Conservation (phyloP, 106 monocot species). For the Agapanthus africanus region DNA sequence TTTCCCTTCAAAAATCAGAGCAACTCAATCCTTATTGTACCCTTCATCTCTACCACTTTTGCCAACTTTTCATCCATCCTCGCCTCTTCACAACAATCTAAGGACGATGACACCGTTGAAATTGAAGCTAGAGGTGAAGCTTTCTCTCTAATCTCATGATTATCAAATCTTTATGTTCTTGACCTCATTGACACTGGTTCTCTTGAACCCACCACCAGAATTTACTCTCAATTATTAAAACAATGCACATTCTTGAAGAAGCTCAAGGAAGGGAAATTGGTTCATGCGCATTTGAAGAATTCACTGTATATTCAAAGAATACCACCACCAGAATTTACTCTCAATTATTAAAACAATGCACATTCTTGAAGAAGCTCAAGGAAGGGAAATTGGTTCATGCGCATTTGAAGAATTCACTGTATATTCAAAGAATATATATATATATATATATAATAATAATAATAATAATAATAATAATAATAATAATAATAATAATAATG, state of each 20-base stretch:
- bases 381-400: slow-evolving; percentile 16
- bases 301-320: slow-evolving; percentile 2
- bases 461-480: no score
- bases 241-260: slow-evolving; percentile 16
- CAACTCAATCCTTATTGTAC: not conserved
- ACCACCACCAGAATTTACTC: slow-evolving; percentile 16
- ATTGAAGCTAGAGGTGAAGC: not conserved
- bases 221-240: slow-evolving; percentile 14
- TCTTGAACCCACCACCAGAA: slow-evolving; percentile 8
- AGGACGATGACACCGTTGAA: not conserved
- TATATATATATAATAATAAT: no score
- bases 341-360: slow-evolving; percentile 10
- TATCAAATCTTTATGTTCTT: slow-evolving; percentile 10
- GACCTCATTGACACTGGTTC: slow-evolving; percentile 17
- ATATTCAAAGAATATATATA: no score
- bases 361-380: slow-evolving; percentile 12
- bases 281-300: slow-evolving; percentile 7
- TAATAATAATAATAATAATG: no score
- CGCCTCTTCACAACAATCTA: not conserved
- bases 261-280: slow-evolving; percentile 14
- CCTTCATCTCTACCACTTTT: not conserved
- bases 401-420: slow-evolving; percentile 12
- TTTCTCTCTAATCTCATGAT: not conserved
- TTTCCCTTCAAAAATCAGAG: not conserved
- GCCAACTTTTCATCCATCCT: not conserved